A percentile compares a stretch with the other conserved stretches of the same genome.
Evolutionary conservation across 2,329 filamentous ascomycete species (phyloP).

Genomic region (Ilyonectria robusta): DNA sequence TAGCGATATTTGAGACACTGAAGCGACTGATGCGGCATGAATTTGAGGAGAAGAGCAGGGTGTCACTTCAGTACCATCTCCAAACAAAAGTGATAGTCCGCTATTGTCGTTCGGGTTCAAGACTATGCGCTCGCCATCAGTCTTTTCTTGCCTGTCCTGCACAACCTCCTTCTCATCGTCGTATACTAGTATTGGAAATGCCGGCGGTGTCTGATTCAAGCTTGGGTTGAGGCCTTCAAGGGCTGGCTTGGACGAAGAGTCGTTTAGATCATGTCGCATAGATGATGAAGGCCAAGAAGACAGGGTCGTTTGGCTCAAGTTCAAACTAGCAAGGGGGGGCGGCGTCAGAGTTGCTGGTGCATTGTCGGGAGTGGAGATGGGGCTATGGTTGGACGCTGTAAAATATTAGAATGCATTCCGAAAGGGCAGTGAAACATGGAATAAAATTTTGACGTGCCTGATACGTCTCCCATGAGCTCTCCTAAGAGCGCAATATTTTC

Average conservation of each 20-base stretch:
- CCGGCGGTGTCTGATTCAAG: too few species aligned
- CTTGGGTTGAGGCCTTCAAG: background rate
- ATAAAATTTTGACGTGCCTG: background rate
- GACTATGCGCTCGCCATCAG: background rate
- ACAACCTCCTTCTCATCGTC: slow-evolving; percentile 21
- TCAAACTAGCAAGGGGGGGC: background rate
- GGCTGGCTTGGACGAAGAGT: background rate
- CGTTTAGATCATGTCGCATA: background rate
- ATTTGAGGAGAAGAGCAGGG: background rate
- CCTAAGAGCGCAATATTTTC: slow-evolving; percentile 5
- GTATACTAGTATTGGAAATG: background rate
- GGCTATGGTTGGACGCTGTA: background rate
- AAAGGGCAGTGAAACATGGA: background rate
- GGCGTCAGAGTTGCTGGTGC: background rate
- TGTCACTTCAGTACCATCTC: background rate
- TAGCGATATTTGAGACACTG: background rate
- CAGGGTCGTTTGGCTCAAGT: background rate
- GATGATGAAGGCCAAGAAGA: background rate
- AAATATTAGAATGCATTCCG: background rate
- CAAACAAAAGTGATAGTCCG: background rate
- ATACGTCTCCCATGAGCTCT: slow-evolving; percentile 3
- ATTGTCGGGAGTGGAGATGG: background rate
- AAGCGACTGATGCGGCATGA: background rate
- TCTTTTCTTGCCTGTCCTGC: background rate
- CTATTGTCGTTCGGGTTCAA: slow-evolving; percentile 4